Evolutionary conservation across 2,329 filamentous ascomycete species (phyloP).

Genomic region (Pyricularia sp.): DNA sequence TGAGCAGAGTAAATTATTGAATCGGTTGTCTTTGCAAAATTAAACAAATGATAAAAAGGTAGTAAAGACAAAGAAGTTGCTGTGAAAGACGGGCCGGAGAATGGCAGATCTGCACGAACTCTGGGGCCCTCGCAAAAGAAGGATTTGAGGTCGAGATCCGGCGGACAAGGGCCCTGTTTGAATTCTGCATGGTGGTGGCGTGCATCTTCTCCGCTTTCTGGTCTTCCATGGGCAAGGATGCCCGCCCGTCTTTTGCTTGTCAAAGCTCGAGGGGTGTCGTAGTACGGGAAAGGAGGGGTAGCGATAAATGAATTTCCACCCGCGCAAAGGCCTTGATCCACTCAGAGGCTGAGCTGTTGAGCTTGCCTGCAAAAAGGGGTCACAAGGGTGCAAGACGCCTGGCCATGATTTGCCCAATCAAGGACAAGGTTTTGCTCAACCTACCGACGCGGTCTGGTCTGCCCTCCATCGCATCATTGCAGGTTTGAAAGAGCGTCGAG

Average conservation of each 20-base stretch:
- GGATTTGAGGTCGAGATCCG: neutral
- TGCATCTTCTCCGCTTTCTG: neutral
- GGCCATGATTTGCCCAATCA: neutral
- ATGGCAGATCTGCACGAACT: neutral
- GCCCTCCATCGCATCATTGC: neutral
- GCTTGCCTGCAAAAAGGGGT: constrained; percentile 1
- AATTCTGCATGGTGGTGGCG: neutral
- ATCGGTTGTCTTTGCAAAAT: neutral
- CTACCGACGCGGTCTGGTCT: neutral
- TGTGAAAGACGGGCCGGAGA: neutral
- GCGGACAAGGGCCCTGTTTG: neutral
- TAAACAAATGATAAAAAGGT: neutral
- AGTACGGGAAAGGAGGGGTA: constrained; percentile 3
- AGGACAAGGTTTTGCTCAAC: neutral
- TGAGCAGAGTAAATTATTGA: neutral
- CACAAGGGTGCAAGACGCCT: constrained; percentile 4
- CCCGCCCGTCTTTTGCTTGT: neutral
- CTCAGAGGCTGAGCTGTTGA: constrained; percentile 4
- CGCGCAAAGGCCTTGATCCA: neutral
- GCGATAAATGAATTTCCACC: constrained; percentile 7
- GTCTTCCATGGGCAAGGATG: neutral
- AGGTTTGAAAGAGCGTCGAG: neutral
- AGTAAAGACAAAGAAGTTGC: neutral
- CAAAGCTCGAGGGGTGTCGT: neutral
- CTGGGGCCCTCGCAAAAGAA: neutral